phyloP scores from a whole-genome alignment of 345 rosid species.

The Balakata baccata region DNA sequence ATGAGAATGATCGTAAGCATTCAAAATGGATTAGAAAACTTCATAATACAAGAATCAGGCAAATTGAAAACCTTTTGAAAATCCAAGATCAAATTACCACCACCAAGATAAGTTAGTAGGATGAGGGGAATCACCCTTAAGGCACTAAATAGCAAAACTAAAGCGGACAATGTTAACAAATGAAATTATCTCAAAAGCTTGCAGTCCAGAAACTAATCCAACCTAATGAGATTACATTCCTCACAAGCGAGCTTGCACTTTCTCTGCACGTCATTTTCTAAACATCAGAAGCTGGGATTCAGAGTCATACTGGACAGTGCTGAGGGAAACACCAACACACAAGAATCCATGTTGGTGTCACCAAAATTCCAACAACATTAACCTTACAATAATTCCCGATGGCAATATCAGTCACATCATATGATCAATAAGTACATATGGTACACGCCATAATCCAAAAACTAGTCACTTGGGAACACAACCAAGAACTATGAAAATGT shows the following conservation, averaged over 20 bases:
- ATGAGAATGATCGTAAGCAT: not conserved
- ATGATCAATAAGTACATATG: constrained; percentile 28
- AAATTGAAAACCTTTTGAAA: not conserved
- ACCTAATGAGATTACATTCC: constrained; percentile 7
- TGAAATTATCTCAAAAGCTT: constrained; percentile 11
- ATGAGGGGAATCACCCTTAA: not conserved
- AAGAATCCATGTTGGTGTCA: constrained; percentile 51
- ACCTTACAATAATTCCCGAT: constrained; percentile 59
- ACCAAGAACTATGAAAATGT: constrained; percentile 4
- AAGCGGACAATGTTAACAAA: constrained; percentile 3
- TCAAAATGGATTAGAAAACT: not conserved
- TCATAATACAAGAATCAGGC: not conserved
- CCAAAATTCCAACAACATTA: constrained; percentile 51
- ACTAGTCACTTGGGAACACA: constrained; percentile 22
- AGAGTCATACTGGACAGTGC: constrained; percentile 60
- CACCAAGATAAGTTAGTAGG: not conserved
- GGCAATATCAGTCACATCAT: constrained; percentile 36
- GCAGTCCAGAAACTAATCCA: constrained; percentile 10
- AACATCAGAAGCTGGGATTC: constrained; percentile 36
- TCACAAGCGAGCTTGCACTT: constrained; percentile 20
- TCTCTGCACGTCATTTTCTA: constrained; percentile 28
- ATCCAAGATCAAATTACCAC: not conserved
- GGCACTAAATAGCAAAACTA: not conserved
- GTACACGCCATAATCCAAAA: constrained; percentile 25
- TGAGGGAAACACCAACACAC: constrained; percentile 55